These are phyloP conservation scores for Globisporangium irregulare DNA, from an alignment of 352 stramenopile genomes.

Conservation along the genomic window DNA sequence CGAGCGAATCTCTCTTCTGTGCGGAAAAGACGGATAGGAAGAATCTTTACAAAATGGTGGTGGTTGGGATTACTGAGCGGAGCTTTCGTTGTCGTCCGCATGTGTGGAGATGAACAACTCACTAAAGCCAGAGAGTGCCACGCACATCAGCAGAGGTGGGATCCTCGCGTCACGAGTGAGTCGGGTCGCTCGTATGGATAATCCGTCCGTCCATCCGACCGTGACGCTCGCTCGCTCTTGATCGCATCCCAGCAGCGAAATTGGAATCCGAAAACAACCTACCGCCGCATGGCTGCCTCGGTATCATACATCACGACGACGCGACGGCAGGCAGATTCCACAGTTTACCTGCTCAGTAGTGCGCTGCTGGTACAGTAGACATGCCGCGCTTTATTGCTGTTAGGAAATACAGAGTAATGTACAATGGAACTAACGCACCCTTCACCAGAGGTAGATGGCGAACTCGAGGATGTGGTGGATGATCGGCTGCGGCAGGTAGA, in stretches of 20 bases:
- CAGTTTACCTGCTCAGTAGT: no score
- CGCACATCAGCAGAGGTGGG: neutral
- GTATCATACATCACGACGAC: neutral
- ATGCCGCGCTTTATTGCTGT: no score
- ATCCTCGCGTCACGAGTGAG: neutral
- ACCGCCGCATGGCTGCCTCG: no score
- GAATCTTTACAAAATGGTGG: neutral
- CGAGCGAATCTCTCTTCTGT: no score
- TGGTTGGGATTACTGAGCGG: neutral
- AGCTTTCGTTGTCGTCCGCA: neutral
- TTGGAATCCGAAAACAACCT: neutral
- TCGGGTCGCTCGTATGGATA: neutral
- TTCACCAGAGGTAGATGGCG: conserved; percentile 56
- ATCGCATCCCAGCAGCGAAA: neutral
- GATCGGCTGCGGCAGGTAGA: conserved; percentile 39
- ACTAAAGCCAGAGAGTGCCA: neutral
- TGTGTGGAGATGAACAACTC: neutral
- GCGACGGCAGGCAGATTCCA: neutral
- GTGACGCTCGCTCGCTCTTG: no score
- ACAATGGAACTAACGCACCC: no score
- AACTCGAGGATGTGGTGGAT: conserved; percentile 53
- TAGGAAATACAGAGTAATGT: neutral
- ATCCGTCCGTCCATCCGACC: neutral
- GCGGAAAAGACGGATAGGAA: neutral
- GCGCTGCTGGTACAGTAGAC: no score